These are phyloP conservation scores for Orbilia brochopaga DNA, from an alignment of 2,329 filamentous ascomycete genomes.

Conservation along the genomic window DNA sequence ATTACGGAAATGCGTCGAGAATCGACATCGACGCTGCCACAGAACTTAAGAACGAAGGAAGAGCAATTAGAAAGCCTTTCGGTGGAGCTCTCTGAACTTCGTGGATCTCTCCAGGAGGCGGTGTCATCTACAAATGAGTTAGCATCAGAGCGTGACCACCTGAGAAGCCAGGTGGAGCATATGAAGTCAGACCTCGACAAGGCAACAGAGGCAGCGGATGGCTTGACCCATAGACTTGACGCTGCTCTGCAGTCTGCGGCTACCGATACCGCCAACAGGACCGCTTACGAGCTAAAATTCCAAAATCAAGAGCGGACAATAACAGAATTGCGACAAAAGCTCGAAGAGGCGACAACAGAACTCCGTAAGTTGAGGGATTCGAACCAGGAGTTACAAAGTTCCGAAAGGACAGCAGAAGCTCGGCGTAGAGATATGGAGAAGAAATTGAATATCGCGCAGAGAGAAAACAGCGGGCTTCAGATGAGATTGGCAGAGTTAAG, in stretches of 20 bases:
- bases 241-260: constrained; percentile 15
- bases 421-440: constrained; percentile 28
- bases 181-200: constrained; percentile 11
- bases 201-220: not conserved
- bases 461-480: constrained; percentile 39
- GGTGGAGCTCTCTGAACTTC: constrained; percentile 37
- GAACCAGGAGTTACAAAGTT: constrained; percentile 15
- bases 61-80: constrained; percentile 44
- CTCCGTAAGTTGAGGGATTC: constrained; percentile 5
- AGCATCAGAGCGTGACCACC: constrained; percentile 13
- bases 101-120: constrained; percentile 15
- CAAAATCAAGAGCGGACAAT: constrained; percentile 23
- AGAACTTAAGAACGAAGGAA: constrained; percentile 26
- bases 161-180: constrained; percentile 8
- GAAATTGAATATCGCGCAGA: constrained; percentile 28
- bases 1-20: constrained; percentile 37
- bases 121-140: constrained; percentile 5
- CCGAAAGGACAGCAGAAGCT: constrained; percentile 3
- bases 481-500: constrained; percentile 27
- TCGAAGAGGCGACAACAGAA: constrained; percentile 4
- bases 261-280: constrained; percentile 18
- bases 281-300: constrained; percentile 16
- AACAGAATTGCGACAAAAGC: constrained; percentile 8
- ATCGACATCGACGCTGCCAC: constrained; percentile 13
- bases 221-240: constrained; percentile 16